Evolutionary conservation across 139 green algal species (phyloP).

Genomic region (Chlamydomonas sphaeroides): DNA sequence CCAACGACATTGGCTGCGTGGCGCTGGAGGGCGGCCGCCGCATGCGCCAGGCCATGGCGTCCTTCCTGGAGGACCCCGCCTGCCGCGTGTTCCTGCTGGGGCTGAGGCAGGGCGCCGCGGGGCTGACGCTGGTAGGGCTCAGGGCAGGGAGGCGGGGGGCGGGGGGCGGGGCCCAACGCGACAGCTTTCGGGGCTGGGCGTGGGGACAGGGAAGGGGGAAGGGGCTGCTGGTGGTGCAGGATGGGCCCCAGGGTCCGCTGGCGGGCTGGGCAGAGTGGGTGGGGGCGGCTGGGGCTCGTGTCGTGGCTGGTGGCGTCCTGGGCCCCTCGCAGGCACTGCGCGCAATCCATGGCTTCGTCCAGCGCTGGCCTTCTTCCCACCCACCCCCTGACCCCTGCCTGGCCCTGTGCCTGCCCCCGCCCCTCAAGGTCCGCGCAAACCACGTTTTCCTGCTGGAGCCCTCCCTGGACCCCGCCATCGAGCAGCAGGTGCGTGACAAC

Average conservation of each 20-base stretch:
- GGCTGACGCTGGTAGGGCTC: conserved; percentile 64
- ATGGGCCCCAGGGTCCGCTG: too few species aligned
- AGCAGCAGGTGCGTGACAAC: conserved; percentile 78
- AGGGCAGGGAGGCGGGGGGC: background rate
- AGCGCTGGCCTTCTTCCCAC: too few species aligned
- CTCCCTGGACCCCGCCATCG: conserved; percentile 75
- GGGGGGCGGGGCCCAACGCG: background rate
- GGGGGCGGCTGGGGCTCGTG: too few species aligned
- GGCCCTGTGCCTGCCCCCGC: too few species aligned
- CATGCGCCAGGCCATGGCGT: conserved; percentile 15
- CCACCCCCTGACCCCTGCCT: too few species aligned
- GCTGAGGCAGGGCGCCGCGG: conserved; percentile 58
- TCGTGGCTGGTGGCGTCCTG: too few species aligned
- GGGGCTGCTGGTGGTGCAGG: too few species aligned
- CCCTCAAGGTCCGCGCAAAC: conserved; percentile 54
- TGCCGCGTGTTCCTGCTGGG: conserved; percentile 70
- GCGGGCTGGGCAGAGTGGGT: too few species aligned
- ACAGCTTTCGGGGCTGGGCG: too few species aligned
- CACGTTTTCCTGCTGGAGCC: conserved; percentile 81
- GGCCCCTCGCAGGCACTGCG: too few species aligned
- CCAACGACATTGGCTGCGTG: conserved; percentile 28
- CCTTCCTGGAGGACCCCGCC: conserved; percentile 49
- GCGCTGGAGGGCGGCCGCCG: conserved; percentile 1
- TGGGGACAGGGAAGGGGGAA: background rate
- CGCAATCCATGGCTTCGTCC: too few species aligned